phyloP scores from a whole-genome alignment of 2,329 filamentous ascomycete species.

The Ophidiomyces ophidiicola region DNA sequence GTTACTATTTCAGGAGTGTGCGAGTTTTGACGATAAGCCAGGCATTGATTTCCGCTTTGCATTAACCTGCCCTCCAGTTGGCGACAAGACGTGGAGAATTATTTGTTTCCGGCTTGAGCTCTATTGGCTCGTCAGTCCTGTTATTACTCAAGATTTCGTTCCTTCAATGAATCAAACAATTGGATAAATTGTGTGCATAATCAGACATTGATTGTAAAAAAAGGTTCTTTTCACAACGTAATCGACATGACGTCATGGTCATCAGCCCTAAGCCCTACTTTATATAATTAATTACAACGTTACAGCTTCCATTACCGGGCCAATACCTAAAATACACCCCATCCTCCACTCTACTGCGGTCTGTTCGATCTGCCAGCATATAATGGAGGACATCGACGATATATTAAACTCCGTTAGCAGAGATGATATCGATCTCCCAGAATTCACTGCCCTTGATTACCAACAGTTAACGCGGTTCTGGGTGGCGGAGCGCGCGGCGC shows the following conservation, averaged over 20 bases:
- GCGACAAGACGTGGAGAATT: no score
- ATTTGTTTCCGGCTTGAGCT: no score
- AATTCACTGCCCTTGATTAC: conserved; percentile 50
- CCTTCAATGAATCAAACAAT: neutral
- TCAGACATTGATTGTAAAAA: no score
- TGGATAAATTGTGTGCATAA: no score
- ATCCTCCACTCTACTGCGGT: neutral
- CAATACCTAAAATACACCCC: neutral
- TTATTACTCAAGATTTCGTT: no score
- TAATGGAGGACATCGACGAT: conserved; percentile 56
- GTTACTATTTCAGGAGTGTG: no score
- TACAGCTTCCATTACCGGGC: neutral
- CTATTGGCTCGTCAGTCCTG: no score
- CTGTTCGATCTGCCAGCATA: neutral
- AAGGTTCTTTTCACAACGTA: no score
- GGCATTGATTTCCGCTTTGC: no score
- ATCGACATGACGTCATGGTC: conserved; percentile 3
- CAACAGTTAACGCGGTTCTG: conserved; percentile 83
- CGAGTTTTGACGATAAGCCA: no score
- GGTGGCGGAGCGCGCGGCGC: conserved; percentile 81
- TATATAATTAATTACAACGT: conserved; percentile 8
- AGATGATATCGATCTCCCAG: conserved; percentile 27
- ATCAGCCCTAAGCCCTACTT: conserved; percentile 10
- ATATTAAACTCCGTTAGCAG: conserved; percentile 64
- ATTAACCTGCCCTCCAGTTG: no score